Percentiles rank a stretch among this genome's conserved stretches.
Conservation (phyloP, 495 filamentous ascomycete genomes). For the Neurospora pannonica region DNA sequence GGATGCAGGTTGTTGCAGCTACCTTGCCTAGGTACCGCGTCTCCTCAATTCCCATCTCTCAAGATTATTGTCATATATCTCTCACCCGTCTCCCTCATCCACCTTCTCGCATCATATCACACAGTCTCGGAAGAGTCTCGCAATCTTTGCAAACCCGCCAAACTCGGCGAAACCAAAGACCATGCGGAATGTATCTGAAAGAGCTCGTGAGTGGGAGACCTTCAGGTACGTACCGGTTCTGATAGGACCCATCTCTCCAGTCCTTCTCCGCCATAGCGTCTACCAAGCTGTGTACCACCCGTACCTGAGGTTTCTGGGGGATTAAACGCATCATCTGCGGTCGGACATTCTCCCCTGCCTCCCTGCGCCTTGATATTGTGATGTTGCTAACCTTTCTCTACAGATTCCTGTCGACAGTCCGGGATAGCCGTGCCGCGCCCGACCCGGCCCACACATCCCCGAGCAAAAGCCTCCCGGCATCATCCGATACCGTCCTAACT, state of each 20-base stretch:
- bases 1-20: background rate
- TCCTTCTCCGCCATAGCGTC: background rate
- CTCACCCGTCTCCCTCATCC: background rate
- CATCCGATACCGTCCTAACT: slow-evolving; percentile 51
- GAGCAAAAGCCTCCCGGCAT: slow-evolving; percentile 14
- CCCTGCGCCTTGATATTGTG: background rate
- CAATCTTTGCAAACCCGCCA: background rate
- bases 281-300: background rate
- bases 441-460: background rate
- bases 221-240: slow-evolving; percentile 18
- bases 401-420: slow-evolving; percentile 10
- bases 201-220: slow-evolving; percentile 22
- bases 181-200: slow-evolving; percentile 11
- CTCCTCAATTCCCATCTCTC: background rate
- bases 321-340: background rate
- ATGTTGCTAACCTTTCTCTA: background rate
- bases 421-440: background rate
- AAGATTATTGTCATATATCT: background rate
- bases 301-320: background rate
- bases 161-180: background rate
- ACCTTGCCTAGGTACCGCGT: background rate
- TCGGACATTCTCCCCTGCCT: background rate
- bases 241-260: background rate
- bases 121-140: background rate
- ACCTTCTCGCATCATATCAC: background rate